Evolutionary conservation across 306 rosid species (phyloP).

Genomic region (Phaseolus lunatus): DNA sequence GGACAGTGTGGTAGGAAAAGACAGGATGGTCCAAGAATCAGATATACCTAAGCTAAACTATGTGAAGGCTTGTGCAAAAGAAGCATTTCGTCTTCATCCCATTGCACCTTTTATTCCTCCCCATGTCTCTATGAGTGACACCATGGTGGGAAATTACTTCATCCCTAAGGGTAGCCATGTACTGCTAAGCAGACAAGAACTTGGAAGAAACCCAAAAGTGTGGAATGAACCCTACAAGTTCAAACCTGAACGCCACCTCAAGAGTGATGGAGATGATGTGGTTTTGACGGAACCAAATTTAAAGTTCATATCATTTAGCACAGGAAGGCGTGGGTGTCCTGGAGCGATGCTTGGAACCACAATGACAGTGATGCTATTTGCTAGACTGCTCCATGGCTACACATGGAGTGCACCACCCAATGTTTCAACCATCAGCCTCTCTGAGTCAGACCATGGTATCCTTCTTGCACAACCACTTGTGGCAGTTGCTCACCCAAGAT

Average conservation of each 20-base stretch:
- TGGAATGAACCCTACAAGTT: conserved; percentile 54
- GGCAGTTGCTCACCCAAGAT: conserved; percentile 35
- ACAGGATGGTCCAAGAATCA: background rate
- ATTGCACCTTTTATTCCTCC: background rate
- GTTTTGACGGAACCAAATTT: conserved; percentile 35
- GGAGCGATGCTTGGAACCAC: conserved; percentile 46
- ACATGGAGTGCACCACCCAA: conserved; percentile 50
- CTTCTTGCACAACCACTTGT: conserved; percentile 31
- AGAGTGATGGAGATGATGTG: background rate
- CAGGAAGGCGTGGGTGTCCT: conserved; percentile 54
- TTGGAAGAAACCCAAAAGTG: conserved; percentile 49
- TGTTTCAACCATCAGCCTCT: conserved; percentile 6
- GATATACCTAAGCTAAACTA: conserved; percentile 2
- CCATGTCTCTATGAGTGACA: conserved; percentile 18
- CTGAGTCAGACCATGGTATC: background rate
- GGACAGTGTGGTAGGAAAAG: conserved; percentile 47
- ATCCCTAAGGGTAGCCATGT: conserved; percentile 60
- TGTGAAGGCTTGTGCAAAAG: conserved; percentile 53
- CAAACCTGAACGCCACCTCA: conserved; percentile 51
- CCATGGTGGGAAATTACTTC: conserved; percentile 46
- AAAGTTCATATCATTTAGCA: conserved; percentile 43
- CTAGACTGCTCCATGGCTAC: conserved; percentile 58
- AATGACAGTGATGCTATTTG: conserved; percentile 53
- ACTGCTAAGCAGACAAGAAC: conserved; percentile 47
- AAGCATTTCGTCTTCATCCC: background rate